Conservation (phyloP, 441 rosid species). For the Brassica hybrid region DNA sequence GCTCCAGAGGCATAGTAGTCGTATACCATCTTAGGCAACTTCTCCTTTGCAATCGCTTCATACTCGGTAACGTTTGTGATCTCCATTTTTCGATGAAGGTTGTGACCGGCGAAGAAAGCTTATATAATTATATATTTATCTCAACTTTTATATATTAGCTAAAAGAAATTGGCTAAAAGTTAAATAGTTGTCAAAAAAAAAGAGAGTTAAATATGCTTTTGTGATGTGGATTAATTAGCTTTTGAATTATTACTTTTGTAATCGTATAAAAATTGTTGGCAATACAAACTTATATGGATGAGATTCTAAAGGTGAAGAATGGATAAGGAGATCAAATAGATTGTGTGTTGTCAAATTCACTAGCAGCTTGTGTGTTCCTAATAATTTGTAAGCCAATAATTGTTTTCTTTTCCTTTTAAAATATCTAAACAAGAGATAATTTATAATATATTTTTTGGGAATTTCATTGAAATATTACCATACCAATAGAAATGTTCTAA, state of each 20-base stretch:
- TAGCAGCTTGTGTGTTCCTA: conserved; percentile 34
- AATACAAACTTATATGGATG: conserved; percentile 51
- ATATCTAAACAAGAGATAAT: neutral
- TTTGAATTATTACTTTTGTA: neutral
- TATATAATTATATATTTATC: conserved; percentile 6
- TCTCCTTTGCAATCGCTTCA: conserved; percentile 81
- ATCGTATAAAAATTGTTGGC: conserved; percentile 17
- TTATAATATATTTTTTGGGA: neutral
- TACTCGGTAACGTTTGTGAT: conserved; percentile 89
- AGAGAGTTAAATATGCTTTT: neutral
- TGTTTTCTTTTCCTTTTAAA: neutral
- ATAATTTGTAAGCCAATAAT: conserved; percentile 13
- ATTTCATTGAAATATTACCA: neutral
- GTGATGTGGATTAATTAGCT: neutral
- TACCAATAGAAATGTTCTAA: neutral
- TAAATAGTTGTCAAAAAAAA: too few species aligned
- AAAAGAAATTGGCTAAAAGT: too few species aligned
- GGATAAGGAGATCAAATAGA: conserved; percentile 43
- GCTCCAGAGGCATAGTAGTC: conserved; percentile 99
- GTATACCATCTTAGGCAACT: conserved; percentile 90
- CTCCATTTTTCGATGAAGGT: conserved; percentile 66
- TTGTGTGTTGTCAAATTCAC: conserved; percentile 44
- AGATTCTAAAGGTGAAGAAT: conserved; percentile 60
- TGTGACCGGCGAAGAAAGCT: conserved; percentile 14
- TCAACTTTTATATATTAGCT: neutral